Conservation (phyloP, 1,284 basidiomycete genomes). For the Phellinidium pouzarii region DNA sequence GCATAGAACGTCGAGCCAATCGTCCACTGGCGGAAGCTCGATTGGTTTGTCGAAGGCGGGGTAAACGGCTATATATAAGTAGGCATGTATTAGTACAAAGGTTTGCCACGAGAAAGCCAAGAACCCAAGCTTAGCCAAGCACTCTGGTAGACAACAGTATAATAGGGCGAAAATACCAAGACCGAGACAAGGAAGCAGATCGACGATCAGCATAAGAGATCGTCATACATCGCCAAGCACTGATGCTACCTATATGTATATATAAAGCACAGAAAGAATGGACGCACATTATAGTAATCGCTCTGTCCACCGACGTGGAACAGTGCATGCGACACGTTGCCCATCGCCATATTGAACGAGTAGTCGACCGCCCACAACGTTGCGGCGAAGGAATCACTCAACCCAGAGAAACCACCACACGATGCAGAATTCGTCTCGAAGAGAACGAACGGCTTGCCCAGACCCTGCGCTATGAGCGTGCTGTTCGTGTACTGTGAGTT, state of each 20-base stretch:
- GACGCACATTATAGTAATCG: slow-evolving; percentile 23
- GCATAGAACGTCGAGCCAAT: slow-evolving; percentile 27
- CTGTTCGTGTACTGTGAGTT: slow-evolving; percentile 27
- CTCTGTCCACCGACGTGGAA: slow-evolving; percentile 24
- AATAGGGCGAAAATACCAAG: not conserved
- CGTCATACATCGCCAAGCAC: not conserved
- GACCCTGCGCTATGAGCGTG: slow-evolving; percentile 16
- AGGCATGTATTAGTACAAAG: not conserved
- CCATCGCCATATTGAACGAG: slow-evolving; percentile 23
- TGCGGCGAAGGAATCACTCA: slow-evolving; percentile 38
- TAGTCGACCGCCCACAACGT: slow-evolving; percentile 33
- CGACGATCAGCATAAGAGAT: not conserved
- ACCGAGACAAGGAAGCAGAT: not conserved
- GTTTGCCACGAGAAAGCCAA: not conserved
- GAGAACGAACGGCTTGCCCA: slow-evolving; percentile 35
- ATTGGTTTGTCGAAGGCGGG: slow-evolving; percentile 25
- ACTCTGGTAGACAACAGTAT: not conserved
- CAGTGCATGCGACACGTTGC: slow-evolving; percentile 22
- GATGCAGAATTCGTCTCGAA: slow-evolving; percentile 40
- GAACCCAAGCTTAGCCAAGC: not conserved
- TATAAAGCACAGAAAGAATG: not conserved
- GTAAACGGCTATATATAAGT: slow-evolving; percentile 23
- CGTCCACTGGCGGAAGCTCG: slow-evolving; percentile 25
- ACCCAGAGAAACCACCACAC: slow-evolving; percentile 39
- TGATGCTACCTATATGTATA: not conserved